phyloP scores from a whole-genome alignment of 2,329 filamentous ascomycete species.

The Calonectria pseudoturangicola region DNA sequence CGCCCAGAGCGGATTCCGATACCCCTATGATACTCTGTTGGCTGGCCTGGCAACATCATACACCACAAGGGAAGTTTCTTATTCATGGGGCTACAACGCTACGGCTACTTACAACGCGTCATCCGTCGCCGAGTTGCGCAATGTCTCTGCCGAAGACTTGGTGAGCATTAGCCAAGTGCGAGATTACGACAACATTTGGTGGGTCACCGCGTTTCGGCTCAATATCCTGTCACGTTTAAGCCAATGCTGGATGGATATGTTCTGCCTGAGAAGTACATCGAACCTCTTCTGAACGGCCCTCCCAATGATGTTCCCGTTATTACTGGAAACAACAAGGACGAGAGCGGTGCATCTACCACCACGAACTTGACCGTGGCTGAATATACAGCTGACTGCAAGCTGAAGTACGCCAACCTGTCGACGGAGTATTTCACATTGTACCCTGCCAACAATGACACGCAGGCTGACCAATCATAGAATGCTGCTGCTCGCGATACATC shows the following conservation, averaged over 20 bases:
- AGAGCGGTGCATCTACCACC: slow-evolving; percentile 6
- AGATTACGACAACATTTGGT: background rate
- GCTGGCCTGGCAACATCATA: background rate
- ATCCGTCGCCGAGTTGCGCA: slow-evolving; percentile 16
- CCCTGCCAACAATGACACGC: background rate
- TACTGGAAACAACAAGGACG: slow-evolving; percentile 36
- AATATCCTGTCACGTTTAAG: too few species aligned
- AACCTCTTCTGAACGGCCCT: slow-evolving; percentile 11
- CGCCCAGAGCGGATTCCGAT: slow-evolving; percentile 31
- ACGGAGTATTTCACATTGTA: background rate
- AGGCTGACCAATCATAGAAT: slow-evolving; percentile 2
- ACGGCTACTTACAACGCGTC: slow-evolving; percentile 27
- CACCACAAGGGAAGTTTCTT: background rate
- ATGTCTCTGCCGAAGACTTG: slow-evolving; percentile 7
- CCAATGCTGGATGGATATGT: slow-evolving; percentile 29
- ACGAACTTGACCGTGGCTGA: background rate
- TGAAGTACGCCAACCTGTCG: background rate
- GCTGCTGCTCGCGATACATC: background rate
- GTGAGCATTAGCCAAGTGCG: background rate
- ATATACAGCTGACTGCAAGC: background rate
- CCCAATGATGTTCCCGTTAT: slow-evolving; percentile 34
- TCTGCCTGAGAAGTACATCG: slow-evolving; percentile 28
- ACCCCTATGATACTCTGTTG: slow-evolving; percentile 29
- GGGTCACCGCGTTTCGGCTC: background rate
- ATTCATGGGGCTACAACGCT: slow-evolving; percentile 1